Conservation (phyloP, 352 stramenopile genomes). For the Thalassiosira mediterranea region DNA sequence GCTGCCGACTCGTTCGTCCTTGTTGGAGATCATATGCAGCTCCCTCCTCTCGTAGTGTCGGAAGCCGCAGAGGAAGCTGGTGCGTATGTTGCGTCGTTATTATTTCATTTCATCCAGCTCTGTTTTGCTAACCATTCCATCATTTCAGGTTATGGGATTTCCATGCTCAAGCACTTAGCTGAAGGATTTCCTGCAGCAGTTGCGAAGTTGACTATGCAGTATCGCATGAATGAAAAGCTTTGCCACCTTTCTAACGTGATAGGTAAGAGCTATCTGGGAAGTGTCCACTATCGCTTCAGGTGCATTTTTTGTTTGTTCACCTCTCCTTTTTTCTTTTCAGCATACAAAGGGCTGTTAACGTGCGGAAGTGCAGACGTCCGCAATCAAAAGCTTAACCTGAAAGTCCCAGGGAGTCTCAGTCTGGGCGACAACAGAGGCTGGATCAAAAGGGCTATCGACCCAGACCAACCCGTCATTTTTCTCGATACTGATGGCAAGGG, state of each 20-base stretch:
- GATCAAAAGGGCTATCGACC: constrained; percentile 63
- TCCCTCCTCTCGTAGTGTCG: constrained; percentile 94
- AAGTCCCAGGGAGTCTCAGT: constrained; percentile 34
- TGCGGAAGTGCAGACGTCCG: constrained; percentile 86
- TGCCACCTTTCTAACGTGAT: constrained; percentile 94
- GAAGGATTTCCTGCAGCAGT: constrained; percentile 90
- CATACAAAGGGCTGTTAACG: constrained; percentile 89
- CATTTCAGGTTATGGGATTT: constrained; percentile 69
- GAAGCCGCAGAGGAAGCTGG: constrained; percentile 85
- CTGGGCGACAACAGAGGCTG: constrained; percentile 44
- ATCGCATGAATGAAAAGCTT: constrained; percentile 97
- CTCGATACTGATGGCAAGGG: constrained; percentile 69
- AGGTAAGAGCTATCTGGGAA: too few species aligned
- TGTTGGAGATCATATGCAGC: constrained; percentile 97
- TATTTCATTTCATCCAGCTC: constrained; percentile 3
- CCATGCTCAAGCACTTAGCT: constrained; percentile 90
- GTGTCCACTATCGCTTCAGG: constrained; percentile 79
- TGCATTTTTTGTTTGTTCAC: background rate
- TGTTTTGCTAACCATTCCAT: constrained; percentile 9
- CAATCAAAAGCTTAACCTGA: constrained; percentile 59
- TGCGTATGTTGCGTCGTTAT: constrained; percentile 38
- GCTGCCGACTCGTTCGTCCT: constrained; percentile 94
- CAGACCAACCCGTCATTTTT: constrained; percentile 69
- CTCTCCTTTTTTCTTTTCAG: constrained; percentile 18
- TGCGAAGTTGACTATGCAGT: constrained; percentile 96